phyloP scores from a whole-genome alignment of 2,329 filamentous ascomycete species.

The Sclerotinia borealis region DNA sequence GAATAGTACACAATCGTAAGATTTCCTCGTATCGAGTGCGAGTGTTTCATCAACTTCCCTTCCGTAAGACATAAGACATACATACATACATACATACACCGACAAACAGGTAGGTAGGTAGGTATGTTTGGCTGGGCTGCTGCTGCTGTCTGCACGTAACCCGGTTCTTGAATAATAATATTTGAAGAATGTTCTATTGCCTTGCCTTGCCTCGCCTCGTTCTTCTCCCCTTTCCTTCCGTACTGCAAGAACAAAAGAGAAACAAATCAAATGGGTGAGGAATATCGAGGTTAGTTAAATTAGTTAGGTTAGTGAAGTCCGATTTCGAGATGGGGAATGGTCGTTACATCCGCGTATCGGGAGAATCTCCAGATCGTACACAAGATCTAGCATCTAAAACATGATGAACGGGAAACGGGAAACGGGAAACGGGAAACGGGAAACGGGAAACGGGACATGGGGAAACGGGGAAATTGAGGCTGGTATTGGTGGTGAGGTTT shows the following conservation, averaged over 20 bases:
- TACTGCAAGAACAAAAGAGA: no score
- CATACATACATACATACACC: no score
- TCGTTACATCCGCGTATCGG: background rate
- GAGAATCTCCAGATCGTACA: background rate
- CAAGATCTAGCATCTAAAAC: background rate
- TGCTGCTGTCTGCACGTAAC: background rate
- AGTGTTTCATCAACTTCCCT: background rate
- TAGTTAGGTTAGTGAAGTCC: no score
- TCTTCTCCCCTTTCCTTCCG: no score
- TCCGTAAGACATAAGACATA: background rate
- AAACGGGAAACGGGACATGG: background rate
- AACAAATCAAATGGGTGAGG: no score
- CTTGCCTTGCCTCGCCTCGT: background rate
- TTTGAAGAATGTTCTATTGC: background rate
- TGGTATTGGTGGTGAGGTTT: background rate
- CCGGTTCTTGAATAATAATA: background rate
- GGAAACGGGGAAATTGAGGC: background rate
- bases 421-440: background rate
- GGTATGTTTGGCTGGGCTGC: background rate
- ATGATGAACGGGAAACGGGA: background rate
- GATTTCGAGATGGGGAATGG: background rate
- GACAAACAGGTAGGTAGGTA: no score
- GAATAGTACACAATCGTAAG: constrained; percentile 7
- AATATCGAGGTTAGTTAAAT: no score
- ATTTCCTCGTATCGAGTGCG: constrained; percentile 5